Conservation (phyloP, 192 early-diverging fungal genomes). For the Umbelopsis sp. region DNA sequence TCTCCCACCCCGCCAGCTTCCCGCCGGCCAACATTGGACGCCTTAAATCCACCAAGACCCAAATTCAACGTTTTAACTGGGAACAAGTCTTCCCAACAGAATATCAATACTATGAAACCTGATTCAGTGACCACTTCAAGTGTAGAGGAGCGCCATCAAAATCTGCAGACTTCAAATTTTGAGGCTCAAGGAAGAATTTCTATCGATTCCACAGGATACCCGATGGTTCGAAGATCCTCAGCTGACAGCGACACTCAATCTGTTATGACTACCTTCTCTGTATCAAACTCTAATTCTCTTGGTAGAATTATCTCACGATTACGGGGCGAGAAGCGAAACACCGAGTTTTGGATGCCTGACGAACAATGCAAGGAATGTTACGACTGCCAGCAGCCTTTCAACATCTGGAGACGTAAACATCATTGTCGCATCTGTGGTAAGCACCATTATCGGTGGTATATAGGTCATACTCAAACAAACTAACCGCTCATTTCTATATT, state of each 20-base stretch:
- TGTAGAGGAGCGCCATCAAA: neutral
- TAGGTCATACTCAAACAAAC: neutral
- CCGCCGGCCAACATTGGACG: neutral
- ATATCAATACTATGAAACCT: neutral
- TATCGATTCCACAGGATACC: conserved; percentile 24
- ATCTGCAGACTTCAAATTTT: neutral
- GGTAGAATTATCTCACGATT: conserved; percentile 51
- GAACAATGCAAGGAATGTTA: conserved; percentile 82
- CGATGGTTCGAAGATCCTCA: conserved; percentile 32
- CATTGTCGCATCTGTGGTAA: conserved; percentile 84
- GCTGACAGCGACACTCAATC: conserved; percentile 50
- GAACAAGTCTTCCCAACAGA: neutral
- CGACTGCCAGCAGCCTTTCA: conserved; percentile 77
- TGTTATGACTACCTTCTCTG: conserved; percentile 42
- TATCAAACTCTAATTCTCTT: conserved; percentile 49
- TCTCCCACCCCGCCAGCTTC: conserved; percentile 4
- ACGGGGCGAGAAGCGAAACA: conserved; percentile 55
- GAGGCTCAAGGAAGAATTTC: conserved; percentile 2
- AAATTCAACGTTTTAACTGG: neutral
- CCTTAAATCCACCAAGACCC: neutral
- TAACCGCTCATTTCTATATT: neutral
- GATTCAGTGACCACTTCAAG: neutral
- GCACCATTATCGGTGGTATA: neutral
- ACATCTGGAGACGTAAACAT: conserved; percentile 69
- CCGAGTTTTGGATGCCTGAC: conserved; percentile 84